Evolutionary conservation across 2,329 filamentous ascomycete genomes (phyloP).

Genomic region (Ceratocystiopsis minuta): DNA sequence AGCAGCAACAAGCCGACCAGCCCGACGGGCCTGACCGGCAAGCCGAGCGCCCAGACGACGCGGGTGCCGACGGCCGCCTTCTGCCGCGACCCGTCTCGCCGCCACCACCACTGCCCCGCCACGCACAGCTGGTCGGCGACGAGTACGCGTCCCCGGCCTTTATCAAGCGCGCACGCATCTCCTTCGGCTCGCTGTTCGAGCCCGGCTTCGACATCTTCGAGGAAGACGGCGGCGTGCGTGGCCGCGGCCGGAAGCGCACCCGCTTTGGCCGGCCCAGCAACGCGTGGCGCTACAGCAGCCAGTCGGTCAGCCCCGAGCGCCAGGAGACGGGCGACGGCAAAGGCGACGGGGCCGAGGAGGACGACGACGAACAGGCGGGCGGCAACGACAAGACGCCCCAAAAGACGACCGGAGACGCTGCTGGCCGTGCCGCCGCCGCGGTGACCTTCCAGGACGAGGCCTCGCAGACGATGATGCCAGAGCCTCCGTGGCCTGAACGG

Average conservation of each 20-base stretch:
- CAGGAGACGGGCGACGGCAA: slow-evolving; percentile 13
- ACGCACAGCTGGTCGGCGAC: slow-evolving; percentile 11
- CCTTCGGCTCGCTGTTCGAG: slow-evolving; percentile 49
- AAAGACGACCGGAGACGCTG: neutral
- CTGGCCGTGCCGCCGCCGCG: too few relatives aligned
- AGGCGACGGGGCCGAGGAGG: slow-evolving; percentile 1
- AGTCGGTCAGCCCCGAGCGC: slow-evolving; percentile 51
- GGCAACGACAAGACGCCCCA: neutral
- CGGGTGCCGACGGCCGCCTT: neutral
- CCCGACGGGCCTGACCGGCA: neutral
- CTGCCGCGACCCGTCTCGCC: slow-evolving; percentile 4
- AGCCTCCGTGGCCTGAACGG: too few relatives aligned
- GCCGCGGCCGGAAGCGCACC: slow-evolving; percentile 49
- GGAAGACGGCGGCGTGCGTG: slow-evolving; percentile 42
- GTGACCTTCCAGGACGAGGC: too few relatives aligned
- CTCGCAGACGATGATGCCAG: too few relatives aligned
- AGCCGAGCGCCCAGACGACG: neutral
- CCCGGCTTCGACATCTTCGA: slow-evolving; percentile 50
- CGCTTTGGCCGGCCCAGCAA: slow-evolving; percentile 48
- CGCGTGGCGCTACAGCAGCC: slow-evolving; percentile 57
- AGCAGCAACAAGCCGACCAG: neutral
- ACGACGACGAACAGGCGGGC: neutral
- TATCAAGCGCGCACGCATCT: slow-evolving; percentile 50
- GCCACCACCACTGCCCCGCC: slow-evolving; percentile 2
- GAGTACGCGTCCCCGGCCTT: slow-evolving; percentile 69